Conservation (phyloP, 2,329 filamentous ascomycete genomes). For the Canariomyces notabilis region DNA sequence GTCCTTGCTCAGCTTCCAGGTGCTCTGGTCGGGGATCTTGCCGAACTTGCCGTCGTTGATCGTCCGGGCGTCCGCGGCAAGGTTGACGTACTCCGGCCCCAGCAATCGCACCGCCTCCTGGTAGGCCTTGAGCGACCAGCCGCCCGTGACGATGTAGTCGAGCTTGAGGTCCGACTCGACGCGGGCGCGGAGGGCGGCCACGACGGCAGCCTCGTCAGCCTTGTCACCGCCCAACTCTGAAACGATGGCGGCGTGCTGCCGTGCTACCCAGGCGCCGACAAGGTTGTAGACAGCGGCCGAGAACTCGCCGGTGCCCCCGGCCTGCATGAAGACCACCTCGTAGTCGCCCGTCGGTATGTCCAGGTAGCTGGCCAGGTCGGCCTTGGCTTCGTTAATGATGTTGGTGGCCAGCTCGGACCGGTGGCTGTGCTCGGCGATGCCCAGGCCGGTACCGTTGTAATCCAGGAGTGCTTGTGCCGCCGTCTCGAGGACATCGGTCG, state of each 20-base stretch:
- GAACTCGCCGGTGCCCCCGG: slow-evolving; percentile 81
- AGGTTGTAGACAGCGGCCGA: slow-evolving; percentile 79
- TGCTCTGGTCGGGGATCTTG: slow-evolving; percentile 69
- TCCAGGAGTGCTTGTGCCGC: slow-evolving; percentile 75
- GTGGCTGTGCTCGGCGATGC: slow-evolving; percentile 86
- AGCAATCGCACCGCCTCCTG: slow-evolving; percentile 76
- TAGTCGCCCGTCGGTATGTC: slow-evolving; percentile 76
- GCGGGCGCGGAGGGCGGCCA: slow-evolving; percentile 57
- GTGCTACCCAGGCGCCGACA: slow-evolving; percentile 74
- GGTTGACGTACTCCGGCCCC: slow-evolving; percentile 73
- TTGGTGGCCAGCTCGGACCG: slow-evolving; percentile 72
- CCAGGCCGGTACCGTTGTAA: slow-evolving; percentile 74
- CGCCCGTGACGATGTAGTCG: slow-evolving; percentile 87
- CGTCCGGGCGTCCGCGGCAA: slow-evolving; percentile 64
- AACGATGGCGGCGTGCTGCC: too few species aligned
- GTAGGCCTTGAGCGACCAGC: slow-evolving; percentile 84
- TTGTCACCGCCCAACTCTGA: slow-evolving; percentile 44
- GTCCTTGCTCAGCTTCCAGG: slow-evolving; percentile 67
- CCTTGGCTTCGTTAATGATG: slow-evolving; percentile 75
- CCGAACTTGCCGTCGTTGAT: slow-evolving; percentile 78
- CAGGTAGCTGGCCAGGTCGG: slow-evolving; percentile 65
- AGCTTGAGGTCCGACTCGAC: slow-evolving; percentile 68
- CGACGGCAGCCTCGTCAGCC: slow-evolving; percentile 49
- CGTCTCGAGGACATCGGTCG: slow-evolving; percentile 71
- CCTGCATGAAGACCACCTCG: slow-evolving; percentile 84